These are phyloP conservation scores for Backusella parvicylindrica DNA, from an alignment of 192 early-diverging fungal species.

Conservation along the genomic window DNA sequence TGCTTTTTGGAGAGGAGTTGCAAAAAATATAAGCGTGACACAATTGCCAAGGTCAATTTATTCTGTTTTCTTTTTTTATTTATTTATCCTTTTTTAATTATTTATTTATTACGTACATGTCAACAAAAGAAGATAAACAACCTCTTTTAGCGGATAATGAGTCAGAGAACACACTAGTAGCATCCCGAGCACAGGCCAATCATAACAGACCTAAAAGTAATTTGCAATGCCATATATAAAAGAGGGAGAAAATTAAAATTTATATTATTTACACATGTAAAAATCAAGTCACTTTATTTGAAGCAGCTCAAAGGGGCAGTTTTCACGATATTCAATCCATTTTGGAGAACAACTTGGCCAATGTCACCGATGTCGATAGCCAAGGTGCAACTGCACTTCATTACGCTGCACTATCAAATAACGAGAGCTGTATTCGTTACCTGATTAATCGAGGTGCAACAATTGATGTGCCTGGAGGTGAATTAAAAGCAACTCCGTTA, in stretches of 20 bases:
- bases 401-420: constrained; percentile 79
- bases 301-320: constrained; percentile 72
- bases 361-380: constrained; percentile 55
- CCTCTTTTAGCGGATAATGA: neutral
- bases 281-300: constrained; percentile 44
- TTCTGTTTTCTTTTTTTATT: neutral
- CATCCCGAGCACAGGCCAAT: neutral
- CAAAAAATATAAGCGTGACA: neutral
- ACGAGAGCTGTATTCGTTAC: constrained; percentile 65
- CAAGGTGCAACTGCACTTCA: constrained; percentile 79
- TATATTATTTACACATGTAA: neutral
- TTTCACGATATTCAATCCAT: constrained; percentile 50
- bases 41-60: neutral
- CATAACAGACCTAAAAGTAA: neutral
- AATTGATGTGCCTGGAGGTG: constrained; percentile 71
- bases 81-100: neutral
- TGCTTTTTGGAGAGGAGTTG: neutral
- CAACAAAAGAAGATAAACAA: neutral
- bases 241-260: neutral
- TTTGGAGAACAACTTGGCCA: constrained; percentile 49
- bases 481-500: constrained; percentile 79
- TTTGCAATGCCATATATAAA: neutral
- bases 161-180: neutral
- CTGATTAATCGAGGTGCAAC: constrained; percentile 76
- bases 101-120: neutral